These are phyloP conservation scores for Gyromitra esculenta DNA, from an alignment of 2,329 filamentous ascomycete genomes.

Conservation along the genomic window DNA sequence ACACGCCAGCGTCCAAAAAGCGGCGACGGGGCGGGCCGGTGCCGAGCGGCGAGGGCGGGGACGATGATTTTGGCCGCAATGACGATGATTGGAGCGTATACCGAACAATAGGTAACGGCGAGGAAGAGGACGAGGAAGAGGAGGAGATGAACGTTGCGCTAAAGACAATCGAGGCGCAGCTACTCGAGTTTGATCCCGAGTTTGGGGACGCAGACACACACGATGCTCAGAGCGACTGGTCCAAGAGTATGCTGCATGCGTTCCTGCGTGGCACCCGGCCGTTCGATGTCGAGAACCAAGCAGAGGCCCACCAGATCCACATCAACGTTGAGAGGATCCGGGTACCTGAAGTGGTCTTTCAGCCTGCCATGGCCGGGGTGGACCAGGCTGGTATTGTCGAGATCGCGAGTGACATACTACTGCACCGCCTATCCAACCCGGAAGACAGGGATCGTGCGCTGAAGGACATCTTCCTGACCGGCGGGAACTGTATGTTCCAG, in stretches of 20 bases:
- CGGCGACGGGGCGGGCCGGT: slow-evolving; percentile 73
- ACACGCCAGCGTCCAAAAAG: slow-evolving; percentile 76
- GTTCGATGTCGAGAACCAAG: slow-evolving; percentile 80
- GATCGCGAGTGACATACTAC: slow-evolving; percentile 88
- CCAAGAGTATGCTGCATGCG: slow-evolving; percentile 86
- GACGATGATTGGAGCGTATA: slow-evolving; percentile 99
- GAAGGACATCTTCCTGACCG: slow-evolving; percentile 89
- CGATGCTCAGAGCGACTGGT: slow-evolving; percentile 95
- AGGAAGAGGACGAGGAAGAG: slow-evolving; percentile 86
- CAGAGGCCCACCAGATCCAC: slow-evolving; percentile 86
- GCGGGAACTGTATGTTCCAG: slow-evolving; percentile 87
- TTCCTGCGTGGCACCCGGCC: slow-evolving; percentile 89
- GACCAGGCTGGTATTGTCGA: slow-evolving; percentile 95
- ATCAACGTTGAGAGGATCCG: slow-evolving; percentile 96
- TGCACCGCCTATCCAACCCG: slow-evolving; percentile 74
- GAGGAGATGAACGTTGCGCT: slow-evolving; percentile 81
- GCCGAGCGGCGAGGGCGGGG: slow-evolving; percentile 64
- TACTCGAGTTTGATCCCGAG: slow-evolving; percentile 83
- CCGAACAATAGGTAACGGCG: slow-evolving; percentile 87
- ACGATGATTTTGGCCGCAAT: slow-evolving; percentile 97
- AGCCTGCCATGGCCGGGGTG: slow-evolving; percentile 87
- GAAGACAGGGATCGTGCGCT: slow-evolving; percentile 66
- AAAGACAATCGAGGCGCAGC: slow-evolving; percentile 80
- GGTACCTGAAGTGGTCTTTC: slow-evolving; percentile 91
- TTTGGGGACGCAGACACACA: slow-evolving; percentile 94